Evolutionary conservation across 2,329 filamentous ascomycete genomes (phyloP).

Genomic region (Xylariaceae sp.): DNA sequence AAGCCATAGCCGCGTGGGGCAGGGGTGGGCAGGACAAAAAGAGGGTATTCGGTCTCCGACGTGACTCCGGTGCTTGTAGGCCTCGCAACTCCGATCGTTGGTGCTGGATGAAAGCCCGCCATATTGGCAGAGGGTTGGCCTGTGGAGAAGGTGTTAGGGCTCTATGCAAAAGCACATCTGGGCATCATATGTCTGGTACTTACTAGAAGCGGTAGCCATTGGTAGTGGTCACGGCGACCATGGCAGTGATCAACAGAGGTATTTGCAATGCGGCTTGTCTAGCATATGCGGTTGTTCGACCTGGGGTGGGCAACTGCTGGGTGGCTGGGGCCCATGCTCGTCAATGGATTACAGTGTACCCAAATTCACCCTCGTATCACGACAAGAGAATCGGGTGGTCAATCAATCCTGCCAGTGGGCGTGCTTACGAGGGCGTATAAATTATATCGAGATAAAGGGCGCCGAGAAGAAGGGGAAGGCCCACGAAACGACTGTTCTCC

Average conservation of each 20-base stretch:
- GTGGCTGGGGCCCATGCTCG: constrained; percentile 27
- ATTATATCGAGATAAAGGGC: too few species aligned
- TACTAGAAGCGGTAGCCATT: constrained; percentile 30
- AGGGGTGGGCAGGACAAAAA: constrained; percentile 14
- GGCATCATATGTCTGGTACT: constrained; percentile 4
- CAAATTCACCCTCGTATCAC: constrained; percentile 25
- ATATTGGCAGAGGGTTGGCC: constrained; percentile 27
- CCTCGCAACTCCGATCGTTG: constrained; percentile 16
- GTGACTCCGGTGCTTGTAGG: constrained; percentile 18
- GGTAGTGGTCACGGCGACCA: constrained; percentile 22
- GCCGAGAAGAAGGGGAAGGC: too few species aligned
- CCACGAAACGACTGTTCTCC: too few species aligned
- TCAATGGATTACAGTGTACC: constrained; percentile 18
- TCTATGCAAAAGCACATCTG: not conserved
- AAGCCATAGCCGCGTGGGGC: constrained; percentile 18
- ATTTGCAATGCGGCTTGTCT: constrained; percentile 14
- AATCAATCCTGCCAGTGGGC: constrained; percentile 2
- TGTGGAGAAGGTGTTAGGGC: constrained; percentile 11
- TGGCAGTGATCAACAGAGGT: constrained; percentile 19
- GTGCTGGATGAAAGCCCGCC: constrained; percentile 17
- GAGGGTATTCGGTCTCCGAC: constrained; percentile 20
- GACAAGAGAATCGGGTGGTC: constrained; percentile 12
- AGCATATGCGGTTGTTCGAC: constrained; percentile 16
- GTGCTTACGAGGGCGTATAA: constrained; percentile 9
- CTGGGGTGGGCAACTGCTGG: constrained; percentile 20